Percentiles rank a stretch among this genome's conserved stretches.
Conservation (phyloP, 2,329 filamentous ascomycete species). For the Sarocladiaceae sp. region DNA sequence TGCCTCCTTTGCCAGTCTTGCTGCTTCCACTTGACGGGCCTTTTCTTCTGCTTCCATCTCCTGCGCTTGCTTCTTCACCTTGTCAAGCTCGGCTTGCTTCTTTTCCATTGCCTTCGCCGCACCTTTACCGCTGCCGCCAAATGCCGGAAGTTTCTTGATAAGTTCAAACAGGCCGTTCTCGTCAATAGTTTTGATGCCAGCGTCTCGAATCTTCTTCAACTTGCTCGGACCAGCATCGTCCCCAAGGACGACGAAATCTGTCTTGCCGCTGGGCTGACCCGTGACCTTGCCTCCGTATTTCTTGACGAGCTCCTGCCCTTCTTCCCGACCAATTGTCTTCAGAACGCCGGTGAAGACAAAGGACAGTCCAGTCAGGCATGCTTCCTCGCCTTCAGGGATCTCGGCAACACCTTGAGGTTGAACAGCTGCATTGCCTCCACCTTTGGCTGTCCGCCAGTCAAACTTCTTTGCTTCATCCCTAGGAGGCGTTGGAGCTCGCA, state of each 20-base stretch:
- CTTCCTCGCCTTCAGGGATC: slow-evolving; percentile 75
- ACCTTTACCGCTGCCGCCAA: slow-evolving; percentile 81
- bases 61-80: slow-evolving; percentile 70
- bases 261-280: slow-evolving; percentile 80
- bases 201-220: slow-evolving; percentile 72
- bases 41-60: slow-evolving; percentile 84
- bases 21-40: slow-evolving; percentile 43
- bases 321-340: slow-evolving; percentile 72
- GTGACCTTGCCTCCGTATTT: slow-evolving; percentile 91
- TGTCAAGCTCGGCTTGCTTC: slow-evolving; percentile 75
- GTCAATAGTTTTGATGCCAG: slow-evolving; percentile 84
- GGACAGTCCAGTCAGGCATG: slow-evolving; percentile 80
- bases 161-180: slow-evolving; percentile 87
- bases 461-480: slow-evolving; percentile 69
- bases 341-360: slow-evolving; percentile 96
- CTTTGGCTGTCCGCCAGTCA: slow-evolving; percentile 61
- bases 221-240: slow-evolving; percentile 91
- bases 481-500: slow-evolving; percentile 79
- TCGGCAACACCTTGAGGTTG: slow-evolving; percentile 61
- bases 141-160: slow-evolving; percentile 72
- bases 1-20: slow-evolving; percentile 41
- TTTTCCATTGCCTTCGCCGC: slow-evolving; percentile 82
- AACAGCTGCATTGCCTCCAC: slow-evolving; percentile 52
- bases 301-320: slow-evolving; percentile 81
- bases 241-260: slow-evolving; percentile 87